Base-by-base conservation (phyloP, 805 yeast genomes). In the Yarrowia hollandica region DNA sequence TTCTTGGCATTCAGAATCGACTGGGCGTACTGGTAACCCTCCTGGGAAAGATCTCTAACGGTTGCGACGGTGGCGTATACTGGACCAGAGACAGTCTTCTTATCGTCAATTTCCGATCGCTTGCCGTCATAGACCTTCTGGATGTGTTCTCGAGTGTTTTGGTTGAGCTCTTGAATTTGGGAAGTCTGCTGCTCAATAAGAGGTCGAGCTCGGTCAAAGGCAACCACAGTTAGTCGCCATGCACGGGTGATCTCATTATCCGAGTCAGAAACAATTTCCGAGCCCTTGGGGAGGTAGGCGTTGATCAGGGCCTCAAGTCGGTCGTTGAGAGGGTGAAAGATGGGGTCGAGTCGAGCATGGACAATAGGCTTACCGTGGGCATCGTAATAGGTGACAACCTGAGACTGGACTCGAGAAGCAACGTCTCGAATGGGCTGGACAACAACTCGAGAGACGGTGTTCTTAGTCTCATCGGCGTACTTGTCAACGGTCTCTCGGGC, bases 351-450 rank as follows among this genome's bases (percentile, higher is more conserved):
- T 21, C 80, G 77, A n/a, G 85, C 76, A 64, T 89, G 77, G 34
- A 86, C 64, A 54, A 84, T 68, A 37, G 88, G 86, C 66, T 81
- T 82, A 21, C 89, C 89, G 26, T 82, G 74, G 7, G 81, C 76
- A 66, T 83, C 83, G 68, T 79, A 78, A 37, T 82, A 66, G 28
- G 80, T 75, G 48, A 77, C 73, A 66, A 82, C 79, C 67, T 82
- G 79, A 57, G 72, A 72, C 54, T 74, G 75, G 63, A 86, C 82
- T 60, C 78, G 71, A 52, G 75, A 77, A 46, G 71, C 68, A 15
- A 65, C 74, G 22, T 58, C 38, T 64, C 74, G 67, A 23, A 81
- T 72, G 19, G 78, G 75, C 62, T 72, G 72, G 63, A 79, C 79
- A 3, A 82, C 70, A 26, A 90, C 88, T 38, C 71, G 65, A 60